Percentiles rank a stretch among this genome's conserved stretches.
Conservation (phyloP, 805 yeast species). For the Nakazawaea molendinolei region DNA sequence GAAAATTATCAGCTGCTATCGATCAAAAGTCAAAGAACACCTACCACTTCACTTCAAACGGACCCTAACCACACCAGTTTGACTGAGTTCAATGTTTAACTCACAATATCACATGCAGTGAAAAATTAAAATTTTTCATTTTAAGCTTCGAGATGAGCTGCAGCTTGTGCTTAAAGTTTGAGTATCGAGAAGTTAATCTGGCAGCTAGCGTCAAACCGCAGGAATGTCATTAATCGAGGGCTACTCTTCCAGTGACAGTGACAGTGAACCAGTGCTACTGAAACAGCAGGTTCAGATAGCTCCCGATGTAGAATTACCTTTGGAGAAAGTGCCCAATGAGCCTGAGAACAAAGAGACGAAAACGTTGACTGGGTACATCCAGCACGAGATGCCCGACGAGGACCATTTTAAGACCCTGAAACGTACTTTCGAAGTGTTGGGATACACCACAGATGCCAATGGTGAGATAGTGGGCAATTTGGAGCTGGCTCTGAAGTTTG, state of each 20-base stretch:
- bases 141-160: no score
- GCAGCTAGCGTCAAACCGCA: no score
- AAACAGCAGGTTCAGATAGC: not conserved
- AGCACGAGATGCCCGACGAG: conserved; percentile 31
- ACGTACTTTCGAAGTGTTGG: conserved; percentile 27
- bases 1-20: no score
- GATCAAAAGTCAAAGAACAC: no score
- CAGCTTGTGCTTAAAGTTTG: no score
- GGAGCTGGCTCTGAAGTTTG: conserved; percentile 16
- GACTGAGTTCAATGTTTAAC: no score
- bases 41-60: no score
- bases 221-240: no score
- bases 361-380: conserved; percentile 19
- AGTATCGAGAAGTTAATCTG: no score
- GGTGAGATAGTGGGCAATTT: conserved; percentile 16
- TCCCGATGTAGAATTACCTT: conserved; percentile 6
- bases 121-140: no score
- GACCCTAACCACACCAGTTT: no score
- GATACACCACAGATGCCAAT: conserved; percentile 16
- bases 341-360: conserved; percentile 5
- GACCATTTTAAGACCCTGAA: conserved; percentile 35
- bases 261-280: conserved; percentile 9
- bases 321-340: conserved; percentile 1
- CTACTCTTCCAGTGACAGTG: conserved; percentile 18
- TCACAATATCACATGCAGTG: no score